These are phyloP conservation scores for Lentinula raphanica DNA, from an alignment of 768 basidiomycete genomes.

Conservation along the genomic window DNA sequence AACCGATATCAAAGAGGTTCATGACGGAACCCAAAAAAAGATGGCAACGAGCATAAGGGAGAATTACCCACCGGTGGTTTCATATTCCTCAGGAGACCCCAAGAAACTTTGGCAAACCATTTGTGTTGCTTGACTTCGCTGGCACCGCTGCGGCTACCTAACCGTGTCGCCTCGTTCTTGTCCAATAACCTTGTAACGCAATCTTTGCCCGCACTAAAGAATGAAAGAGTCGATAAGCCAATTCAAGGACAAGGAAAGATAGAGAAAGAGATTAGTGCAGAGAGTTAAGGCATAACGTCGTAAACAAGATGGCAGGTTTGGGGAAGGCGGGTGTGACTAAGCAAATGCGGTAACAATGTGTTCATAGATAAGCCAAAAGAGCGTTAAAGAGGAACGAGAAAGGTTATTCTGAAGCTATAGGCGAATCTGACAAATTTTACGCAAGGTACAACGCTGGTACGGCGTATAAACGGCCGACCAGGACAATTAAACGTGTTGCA, in stretches of 20 bases:
- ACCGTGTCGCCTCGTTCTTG: constrained; percentile 83
- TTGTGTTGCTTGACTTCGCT: constrained; percentile 99
- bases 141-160: constrained; percentile 91
- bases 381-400: neutral
- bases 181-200: constrained; percentile 81
- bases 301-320: neutral
- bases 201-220: constrained; percentile 78
- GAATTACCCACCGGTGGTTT: constrained; percentile 77
- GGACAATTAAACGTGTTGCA: neutral
- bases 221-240: neutral
- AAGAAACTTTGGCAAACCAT: constrained; percentile 95
- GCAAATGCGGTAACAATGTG: neutral
- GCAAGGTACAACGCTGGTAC: neutral
- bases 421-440: neutral
- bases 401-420: neutral
- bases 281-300: neutral
- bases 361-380: constrained; percentile 3
- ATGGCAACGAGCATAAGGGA: constrained; percentile 1
- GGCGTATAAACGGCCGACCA: constrained; percentile 4
- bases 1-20: neutral
- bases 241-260: neutral
- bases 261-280: neutral
- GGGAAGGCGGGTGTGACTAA: constrained; percentile 4
- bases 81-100: constrained; percentile 90
- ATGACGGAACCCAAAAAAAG: neutral